Evolutionary conservation across 2,329 filamentous ascomycete species (phyloP), one percentile per base, ranked within the genome.

Genomic region (Colletotrichum agaves): DNA sequence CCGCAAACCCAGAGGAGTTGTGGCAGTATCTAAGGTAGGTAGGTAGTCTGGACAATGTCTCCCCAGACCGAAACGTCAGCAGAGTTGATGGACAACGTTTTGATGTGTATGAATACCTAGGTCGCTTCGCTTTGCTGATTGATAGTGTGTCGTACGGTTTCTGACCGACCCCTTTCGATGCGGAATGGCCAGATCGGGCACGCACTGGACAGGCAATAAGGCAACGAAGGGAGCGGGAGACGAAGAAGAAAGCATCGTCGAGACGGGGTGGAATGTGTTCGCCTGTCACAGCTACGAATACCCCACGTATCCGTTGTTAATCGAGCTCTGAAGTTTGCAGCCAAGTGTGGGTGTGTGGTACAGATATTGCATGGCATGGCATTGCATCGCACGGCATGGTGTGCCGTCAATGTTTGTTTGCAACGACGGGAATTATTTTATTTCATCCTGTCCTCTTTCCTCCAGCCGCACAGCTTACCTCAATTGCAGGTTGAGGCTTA

Each of bases 351-450:
- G 37, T 60, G 27, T 33, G 53, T 47, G 55, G 33, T 39, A 21
- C 33, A 39, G 50, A 39, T 11, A 35, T 19, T 17, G 23, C 39
- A 33, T 31, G 5, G 21, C 56, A 64, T 61, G 43, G 27, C 61
- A 50, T 60, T 39, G 21, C 61, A 63, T 58, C 23, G 52, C 52
- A 56, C 35, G 52, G 52, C 52, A 56, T 13, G 52, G 61, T 41
- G 47, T 61, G 33, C 17, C 31, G 50, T 33, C 50, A 39, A 53
- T 35, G 50, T 44, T 57, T 35, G 50, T 44, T 57, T 57, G 50
- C 61, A 33, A 56, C 49, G 19, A 57, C 47, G 47, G 58, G 47
- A 61, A 33, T 44, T 21, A 17, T 37, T 7, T 27, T 27, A 27
- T 27, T 37, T 37, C 13, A 11, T 13, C 7, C 35, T 13, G n/a